A percentile compares a stretch with the other conserved stretches of the same genome.
Evolutionary conservation across 1,284 basidiomycete species (phyloP).

Genomic region (Ceratobasidium sp.): DNA sequence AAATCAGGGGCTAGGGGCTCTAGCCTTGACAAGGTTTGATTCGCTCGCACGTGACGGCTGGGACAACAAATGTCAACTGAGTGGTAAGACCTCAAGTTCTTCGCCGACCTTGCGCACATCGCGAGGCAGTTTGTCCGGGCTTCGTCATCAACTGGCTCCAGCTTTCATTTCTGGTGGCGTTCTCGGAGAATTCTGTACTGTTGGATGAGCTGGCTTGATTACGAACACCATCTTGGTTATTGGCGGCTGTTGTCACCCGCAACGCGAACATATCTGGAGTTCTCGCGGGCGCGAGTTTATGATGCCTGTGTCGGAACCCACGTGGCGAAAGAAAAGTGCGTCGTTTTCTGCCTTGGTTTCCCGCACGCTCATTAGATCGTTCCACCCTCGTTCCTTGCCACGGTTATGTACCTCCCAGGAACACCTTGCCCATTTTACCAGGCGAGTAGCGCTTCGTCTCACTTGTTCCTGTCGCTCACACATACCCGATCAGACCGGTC

Average conservation of each 20-base stretch:
- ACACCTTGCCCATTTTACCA: constrained; percentile 36
- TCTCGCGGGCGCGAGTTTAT: constrained; percentile 12
- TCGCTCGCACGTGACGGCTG: constrained; percentile 7
- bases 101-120: not conserved
- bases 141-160: too few relatives aligned
- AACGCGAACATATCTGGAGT: not conserved
- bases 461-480: not conserved
- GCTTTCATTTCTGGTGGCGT: not conserved
- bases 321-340: constrained; percentile 27
- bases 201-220: not conserved
- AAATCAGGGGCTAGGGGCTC: not conserved
- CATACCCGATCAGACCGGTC: constrained; percentile 7
- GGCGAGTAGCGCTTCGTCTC: not conserved
- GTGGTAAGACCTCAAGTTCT: not conserved
- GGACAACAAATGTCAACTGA: constrained; percentile 10
- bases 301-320: constrained; percentile 23
- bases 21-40: not conserved
- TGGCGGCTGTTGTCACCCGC: constrained; percentile 15
- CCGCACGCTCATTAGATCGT: not conserved
- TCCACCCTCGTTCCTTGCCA: not conserved
- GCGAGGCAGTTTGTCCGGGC: not conserved
- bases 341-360: not conserved
- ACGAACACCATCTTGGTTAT: not conserved
- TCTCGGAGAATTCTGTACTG: not conserved
- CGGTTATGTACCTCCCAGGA: constrained; percentile 15